Base-by-base conservation (phyloP, 2,329 filamentous ascomycete species). In the Ascochyta rabiei region DNA sequence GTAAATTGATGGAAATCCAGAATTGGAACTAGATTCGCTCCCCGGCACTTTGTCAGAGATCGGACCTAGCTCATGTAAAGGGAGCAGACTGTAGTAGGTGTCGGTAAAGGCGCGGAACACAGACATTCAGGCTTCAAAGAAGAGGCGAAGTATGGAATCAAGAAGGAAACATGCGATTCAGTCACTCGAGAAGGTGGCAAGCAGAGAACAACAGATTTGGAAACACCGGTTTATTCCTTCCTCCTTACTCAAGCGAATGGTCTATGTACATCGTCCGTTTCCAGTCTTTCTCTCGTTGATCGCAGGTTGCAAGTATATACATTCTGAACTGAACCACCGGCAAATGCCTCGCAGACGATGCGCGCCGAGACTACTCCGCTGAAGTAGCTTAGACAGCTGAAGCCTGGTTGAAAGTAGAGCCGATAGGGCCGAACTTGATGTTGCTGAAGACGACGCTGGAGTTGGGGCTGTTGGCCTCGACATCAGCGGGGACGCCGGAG, bases 391-490 rank as follows among this genome's bases (percentile, higher is more conserved):
- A 70, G 44, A 65, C 48, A 46, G 71, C 67, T 16, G 52, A 23
- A n/a, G 52, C 52, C 61, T 68, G 57, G 46, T 64, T 60, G 56
- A 74, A 76, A 21, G 75, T 77, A 16, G 74, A 75, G 50, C 71
- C 72, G 56, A 77, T 73, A 19, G 73, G 70, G 8, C 75, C 75
- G 46, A 76, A 74, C 64, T 69, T 72, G 66, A 77, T 76, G 71
- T 76, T 76, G 57, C 67, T 72, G 67, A 68, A 77, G 62, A 70
- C 61, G 46, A 77, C 75, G 15, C 66, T 69, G 12, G 72, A 63
- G 46, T 64, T 69, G 18, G 72, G 68, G 18, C 57, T 61, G 53
- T 75, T 66, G n/a, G 64, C 41, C 68, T 76, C 74, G 6, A 77
- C 71, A 21, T 74, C 69, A 37, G 66, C 67, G 13, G 75, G 74